phyloP scores from a whole-genome alignment of 352 stramenopile species.

The Globisporangium nodosum region DNA sequence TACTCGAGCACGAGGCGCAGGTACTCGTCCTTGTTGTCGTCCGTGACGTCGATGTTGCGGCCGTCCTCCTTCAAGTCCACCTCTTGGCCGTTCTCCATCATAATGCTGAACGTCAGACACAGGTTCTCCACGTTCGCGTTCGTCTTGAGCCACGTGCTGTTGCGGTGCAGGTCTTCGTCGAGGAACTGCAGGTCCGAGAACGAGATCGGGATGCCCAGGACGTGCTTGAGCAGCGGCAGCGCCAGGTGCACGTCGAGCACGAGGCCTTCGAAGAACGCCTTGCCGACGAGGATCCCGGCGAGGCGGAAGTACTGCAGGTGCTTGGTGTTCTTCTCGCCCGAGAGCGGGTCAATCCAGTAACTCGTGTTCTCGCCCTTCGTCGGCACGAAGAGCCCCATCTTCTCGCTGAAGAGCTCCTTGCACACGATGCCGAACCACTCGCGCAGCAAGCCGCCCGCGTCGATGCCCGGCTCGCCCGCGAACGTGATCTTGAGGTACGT shows the following conservation, averaged over 20 bases:
- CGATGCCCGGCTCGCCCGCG: slow-evolving; percentile 52
- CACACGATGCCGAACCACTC: slow-evolving; percentile 67
- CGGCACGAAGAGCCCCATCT: slow-evolving; percentile 43
- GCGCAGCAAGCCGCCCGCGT: slow-evolving; percentile 55
- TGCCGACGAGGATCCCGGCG: slow-evolving; percentile 53
- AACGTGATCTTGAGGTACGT: slow-evolving; percentile 72
- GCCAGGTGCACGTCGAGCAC: slow-evolving; percentile 57
- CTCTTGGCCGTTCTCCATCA: slow-evolving; percentile 46
- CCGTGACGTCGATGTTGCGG: slow-evolving; percentile 89
- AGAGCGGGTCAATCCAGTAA: slow-evolving; percentile 69
- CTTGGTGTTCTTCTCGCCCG: slow-evolving; percentile 30
- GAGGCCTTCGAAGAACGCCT: slow-evolving; percentile 58
- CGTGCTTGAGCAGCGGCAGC: slow-evolving; percentile 65
- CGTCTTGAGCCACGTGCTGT: slow-evolving; percentile 57
- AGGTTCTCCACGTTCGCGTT: slow-evolving; percentile 52
- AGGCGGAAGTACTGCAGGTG: slow-evolving; percentile 59
- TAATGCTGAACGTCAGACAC: slow-evolving; percentile 68
- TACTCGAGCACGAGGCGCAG: slow-evolving; percentile 58
- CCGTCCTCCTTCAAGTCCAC: slow-evolving; percentile 91
- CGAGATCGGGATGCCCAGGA: slow-evolving; percentile 67
- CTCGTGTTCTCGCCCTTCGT: slow-evolving; percentile 61
- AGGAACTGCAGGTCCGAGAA: slow-evolving; percentile 76
- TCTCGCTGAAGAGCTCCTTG: slow-evolving; percentile 48
- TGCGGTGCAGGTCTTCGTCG: slow-evolving; percentile 62
- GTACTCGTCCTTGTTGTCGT: slow-evolving; percentile 96